Evolutionary conservation across 139 green algal genomes (phyloP).

Genomic region (Chlamydomonas eustigma): DNA sequence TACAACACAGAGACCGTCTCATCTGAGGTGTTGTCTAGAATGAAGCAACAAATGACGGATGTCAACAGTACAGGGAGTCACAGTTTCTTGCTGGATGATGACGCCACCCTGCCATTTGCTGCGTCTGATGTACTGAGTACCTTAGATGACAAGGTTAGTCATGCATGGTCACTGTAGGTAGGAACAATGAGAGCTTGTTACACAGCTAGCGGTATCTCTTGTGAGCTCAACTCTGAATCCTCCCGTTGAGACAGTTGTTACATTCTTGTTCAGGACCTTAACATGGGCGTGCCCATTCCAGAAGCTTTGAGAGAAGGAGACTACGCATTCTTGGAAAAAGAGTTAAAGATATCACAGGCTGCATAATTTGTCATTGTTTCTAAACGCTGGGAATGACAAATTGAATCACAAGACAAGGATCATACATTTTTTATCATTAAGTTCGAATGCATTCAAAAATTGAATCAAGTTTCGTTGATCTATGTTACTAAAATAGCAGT

Average conservation of each 20-base stretch:
- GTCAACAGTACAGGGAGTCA: conserved; percentile 60
- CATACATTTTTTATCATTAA: not conserved
- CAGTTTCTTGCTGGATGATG: conserved; percentile 98
- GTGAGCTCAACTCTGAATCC: not conserved
- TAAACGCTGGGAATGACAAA: too few relatives aligned
- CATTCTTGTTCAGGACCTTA: conserved; percentile 61
- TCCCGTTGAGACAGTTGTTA: conserved; percentile 57
- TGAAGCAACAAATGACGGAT: conserved; percentile 92
- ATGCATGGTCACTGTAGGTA: too few relatives aligned
- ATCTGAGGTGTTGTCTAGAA: conserved; percentile 66
- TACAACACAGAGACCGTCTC: conserved; percentile 97
- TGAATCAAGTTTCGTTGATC: not conserved
- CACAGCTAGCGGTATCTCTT: not conserved
- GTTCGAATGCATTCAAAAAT: not conserved
- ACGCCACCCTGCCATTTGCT: conserved; percentile 84
- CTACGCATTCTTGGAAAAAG: conserved; percentile 67
- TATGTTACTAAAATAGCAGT: not conserved
- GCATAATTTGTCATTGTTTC: too few relatives aligned
- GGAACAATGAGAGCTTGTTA: not conserved
- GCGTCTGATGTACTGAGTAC: conserved; percentile 41
- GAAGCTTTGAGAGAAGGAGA: conserved; percentile 44
- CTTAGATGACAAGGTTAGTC: conserved; percentile 57
- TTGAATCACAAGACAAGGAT: not conserved
- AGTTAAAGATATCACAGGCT: conserved; percentile 36
- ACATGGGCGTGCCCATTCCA: conserved; percentile 61